phyloP scores from a whole-genome alignment of 352 stramenopile species.

The Thalassiosira livingstoniorum region DNA sequence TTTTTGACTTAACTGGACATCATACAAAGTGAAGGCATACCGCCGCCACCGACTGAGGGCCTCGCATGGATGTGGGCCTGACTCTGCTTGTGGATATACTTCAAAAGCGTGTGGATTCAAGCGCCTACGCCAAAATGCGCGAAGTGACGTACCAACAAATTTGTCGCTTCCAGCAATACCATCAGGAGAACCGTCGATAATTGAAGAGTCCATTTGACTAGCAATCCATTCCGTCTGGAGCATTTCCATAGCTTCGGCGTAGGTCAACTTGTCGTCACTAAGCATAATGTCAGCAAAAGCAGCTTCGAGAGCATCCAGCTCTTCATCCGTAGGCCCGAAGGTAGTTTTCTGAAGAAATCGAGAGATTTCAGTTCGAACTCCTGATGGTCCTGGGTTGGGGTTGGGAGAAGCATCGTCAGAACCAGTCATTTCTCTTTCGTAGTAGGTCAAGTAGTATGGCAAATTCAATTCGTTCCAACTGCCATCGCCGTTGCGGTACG shows the following conservation, averaged over 20 bases:
- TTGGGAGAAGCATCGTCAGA: too few relatives aligned
- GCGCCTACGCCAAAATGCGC: conserved; percentile 48
- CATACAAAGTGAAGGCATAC: conserved; percentile 67
- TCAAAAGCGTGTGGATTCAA: conserved; percentile 55
- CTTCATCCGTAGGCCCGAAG: conserved; percentile 58
- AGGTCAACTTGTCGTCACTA: neutral
- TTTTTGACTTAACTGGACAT: too few relatives aligned
- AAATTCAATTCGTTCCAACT: conserved; percentile 16
- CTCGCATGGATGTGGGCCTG: conserved; percentile 60
- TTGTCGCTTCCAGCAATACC: too few relatives aligned
- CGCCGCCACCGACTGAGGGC: conserved; percentile 54
- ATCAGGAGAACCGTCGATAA: conserved; percentile 53
- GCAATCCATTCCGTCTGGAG: conserved; percentile 49
- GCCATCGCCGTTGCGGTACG: conserved; percentile 12
- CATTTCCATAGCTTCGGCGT: conserved; percentile 41
- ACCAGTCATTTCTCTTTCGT: conserved; percentile 37
- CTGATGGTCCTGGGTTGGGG: too few relatives aligned
- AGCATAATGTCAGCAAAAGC: conserved; percentile 13
- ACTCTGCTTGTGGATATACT: conserved; percentile 59
- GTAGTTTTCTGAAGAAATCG: conserved; percentile 73
- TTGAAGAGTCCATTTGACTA: conserved; percentile 56
- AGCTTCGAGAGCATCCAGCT: conserved; percentile 54
- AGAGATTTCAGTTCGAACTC: conserved; percentile 56
- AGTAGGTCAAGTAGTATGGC: conserved; percentile 66
- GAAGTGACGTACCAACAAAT: conserved; percentile 32